Conservation (phyloP, 2,329 filamentous ascomycete genomes). For the Clonostachys solani region DNA sequence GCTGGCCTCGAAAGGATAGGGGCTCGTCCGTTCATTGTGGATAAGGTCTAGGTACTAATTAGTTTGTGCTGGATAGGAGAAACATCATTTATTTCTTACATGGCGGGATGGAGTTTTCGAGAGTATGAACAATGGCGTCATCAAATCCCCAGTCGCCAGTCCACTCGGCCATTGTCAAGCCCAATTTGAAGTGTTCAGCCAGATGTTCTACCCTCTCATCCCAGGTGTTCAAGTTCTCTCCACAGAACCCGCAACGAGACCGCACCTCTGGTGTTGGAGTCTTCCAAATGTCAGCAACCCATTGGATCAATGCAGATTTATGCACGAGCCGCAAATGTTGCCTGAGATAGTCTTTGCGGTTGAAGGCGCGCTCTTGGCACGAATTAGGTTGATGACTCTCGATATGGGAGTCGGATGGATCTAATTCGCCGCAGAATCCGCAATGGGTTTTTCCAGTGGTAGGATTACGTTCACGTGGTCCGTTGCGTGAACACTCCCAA, state of each 20-base stretch:
- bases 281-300: too few species aligned
- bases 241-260: neutral
- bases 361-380: slow-evolving; percentile 44
- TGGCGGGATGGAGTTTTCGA: too few species aligned
- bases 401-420: slow-evolving; percentile 27
- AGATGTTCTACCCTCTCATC: neutral
- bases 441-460: too few species aligned
- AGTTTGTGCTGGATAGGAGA: too few species aligned
- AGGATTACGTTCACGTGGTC: too few species aligned
- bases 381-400: slow-evolving; percentile 34
- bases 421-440: slow-evolving; percentile 25
- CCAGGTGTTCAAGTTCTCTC: neutral
- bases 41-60: too few species aligned
- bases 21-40: too few species aligned
- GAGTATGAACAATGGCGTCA: neutral
- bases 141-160: neutral
- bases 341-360: slow-evolving; percentile 35
- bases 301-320: too few species aligned
- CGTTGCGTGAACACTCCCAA: too few species aligned
- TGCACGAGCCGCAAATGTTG: slow-evolving; percentile 18
- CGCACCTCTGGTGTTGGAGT: neutral
- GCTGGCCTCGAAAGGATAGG: too few species aligned
- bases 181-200: neutral
- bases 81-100: too few species aligned
- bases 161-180: neutral